A percentile compares a stretch with the other conserved stretches of the same genome.
Conservation (phyloP, 371 early-diverging fungal genomes). For the Basidiobolus heterosporus region DNA sequence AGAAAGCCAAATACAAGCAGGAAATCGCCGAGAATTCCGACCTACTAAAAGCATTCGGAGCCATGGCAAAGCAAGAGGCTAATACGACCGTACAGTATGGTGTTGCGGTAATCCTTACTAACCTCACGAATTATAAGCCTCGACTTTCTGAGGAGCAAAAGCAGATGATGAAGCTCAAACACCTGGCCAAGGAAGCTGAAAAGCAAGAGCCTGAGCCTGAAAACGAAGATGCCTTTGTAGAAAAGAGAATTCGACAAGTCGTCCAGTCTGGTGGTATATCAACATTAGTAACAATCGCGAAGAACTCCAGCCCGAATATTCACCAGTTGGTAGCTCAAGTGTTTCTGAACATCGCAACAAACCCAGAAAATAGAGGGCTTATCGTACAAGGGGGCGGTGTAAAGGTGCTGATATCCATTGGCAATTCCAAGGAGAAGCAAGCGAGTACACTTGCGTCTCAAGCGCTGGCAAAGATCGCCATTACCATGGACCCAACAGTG, state of each 20-base stretch:
- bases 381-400: constrained; percentile 74
- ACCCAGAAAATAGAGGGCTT: constrained; percentile 46
- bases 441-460: constrained; percentile 36
- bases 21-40: constrained; percentile 28
- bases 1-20: constrained; percentile 36
- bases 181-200: constrained; percentile 32
- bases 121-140: constrained; percentile 49
- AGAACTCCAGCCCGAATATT: constrained; percentile 32
- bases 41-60: constrained; percentile 34
- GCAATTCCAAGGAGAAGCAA: constrained; percentile 11
- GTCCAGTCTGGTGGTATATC: constrained; percentile 38
- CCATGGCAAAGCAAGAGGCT: constrained; percentile 23
- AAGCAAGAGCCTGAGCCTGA: constrained; percentile 19
- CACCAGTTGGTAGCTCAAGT: constrained; percentile 45
- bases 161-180: constrained; percentile 56
- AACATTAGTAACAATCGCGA: constrained; percentile 29
- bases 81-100: constrained; percentile 33
- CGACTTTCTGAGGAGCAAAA: constrained; percentile 60
- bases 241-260: constrained; percentile 28
- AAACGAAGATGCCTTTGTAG: constrained; percentile 41
- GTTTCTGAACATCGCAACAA: constrained; percentile 48
- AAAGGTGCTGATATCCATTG: constrained; percentile 33
- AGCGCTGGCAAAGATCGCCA: constrained; percentile 78
- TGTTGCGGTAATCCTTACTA: constrained; percentile 43
- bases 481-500: constrained; percentile 71